phyloP scores from a whole-genome alignment of 495 filamentous ascomycete genomes.

The Penicillium malachiteum region DNA sequence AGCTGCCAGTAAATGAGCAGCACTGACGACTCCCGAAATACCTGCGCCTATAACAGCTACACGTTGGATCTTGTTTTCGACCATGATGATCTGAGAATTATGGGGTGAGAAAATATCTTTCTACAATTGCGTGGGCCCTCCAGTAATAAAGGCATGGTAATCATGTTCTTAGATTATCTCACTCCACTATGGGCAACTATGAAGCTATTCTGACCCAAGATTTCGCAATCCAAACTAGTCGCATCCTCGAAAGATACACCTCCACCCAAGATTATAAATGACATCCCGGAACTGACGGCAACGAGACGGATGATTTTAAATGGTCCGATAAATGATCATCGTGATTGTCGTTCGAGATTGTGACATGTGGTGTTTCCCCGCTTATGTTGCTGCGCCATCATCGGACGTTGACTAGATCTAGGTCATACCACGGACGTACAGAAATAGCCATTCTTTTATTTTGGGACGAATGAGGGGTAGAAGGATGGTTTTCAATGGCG shows the following conservation, averaged over 20 bases:
- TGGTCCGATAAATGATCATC: conserved; percentile 1
- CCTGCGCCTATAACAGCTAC: conserved; percentile 72
- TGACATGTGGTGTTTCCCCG: conserved; percentile 8
- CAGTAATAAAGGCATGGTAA: too few relatives aligned
- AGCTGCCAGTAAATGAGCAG: conserved; percentile 58
- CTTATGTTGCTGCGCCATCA: too few relatives aligned
- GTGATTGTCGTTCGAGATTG: conserved; percentile 9
- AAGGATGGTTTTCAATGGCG: too few relatives aligned
- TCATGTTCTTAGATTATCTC: background rate
- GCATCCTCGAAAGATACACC: background rate
- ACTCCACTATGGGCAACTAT: conserved; percentile 2
- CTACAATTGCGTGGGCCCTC: too few relatives aligned
- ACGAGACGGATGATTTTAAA: background rate
- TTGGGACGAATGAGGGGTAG: background rate
- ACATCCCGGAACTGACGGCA: conserved; percentile 14
- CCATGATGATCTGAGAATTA: conserved; percentile 19
- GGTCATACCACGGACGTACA: too few relatives aligned
- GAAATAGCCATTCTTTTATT: too few relatives aligned
- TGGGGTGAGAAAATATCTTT: background rate
- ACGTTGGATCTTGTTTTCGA: conserved; percentile 22
- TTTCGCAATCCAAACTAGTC: conserved; percentile 14
- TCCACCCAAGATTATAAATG: background rate
- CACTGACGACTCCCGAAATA: conserved; percentile 63
- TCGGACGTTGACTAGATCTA: too few relatives aligned
- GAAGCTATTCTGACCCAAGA: conserved; percentile 10